Conservation (phyloP, 441 rosid genomes). For the Monsonia emarginata region DNA sequence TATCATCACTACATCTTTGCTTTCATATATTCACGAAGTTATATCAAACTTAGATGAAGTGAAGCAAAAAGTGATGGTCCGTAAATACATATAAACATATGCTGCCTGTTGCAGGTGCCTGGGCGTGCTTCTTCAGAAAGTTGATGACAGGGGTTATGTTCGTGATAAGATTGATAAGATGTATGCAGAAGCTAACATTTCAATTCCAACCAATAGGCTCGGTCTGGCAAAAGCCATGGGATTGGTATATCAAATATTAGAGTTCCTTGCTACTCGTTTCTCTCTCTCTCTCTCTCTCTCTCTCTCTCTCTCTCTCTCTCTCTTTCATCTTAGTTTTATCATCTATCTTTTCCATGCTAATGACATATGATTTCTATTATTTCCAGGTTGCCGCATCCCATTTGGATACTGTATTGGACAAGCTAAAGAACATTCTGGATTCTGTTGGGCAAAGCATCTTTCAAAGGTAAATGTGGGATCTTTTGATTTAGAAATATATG, state of each 20-base stretch:
- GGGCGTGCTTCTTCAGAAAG: conserved; percentile 92
- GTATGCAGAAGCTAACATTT: conserved; percentile 77
- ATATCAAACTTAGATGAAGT: neutral
- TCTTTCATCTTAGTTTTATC: too few species aligned
- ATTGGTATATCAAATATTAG: conserved; percentile 46
- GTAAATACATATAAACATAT: neutral
- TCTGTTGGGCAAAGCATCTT: conserved; percentile 74
- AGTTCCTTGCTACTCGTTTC: conserved; percentile 5
- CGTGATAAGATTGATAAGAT: conserved; percentile 83
- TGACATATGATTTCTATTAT: conserved; percentile 18
- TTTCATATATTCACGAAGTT: conserved; percentile 15
- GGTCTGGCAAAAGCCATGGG: conserved; percentile 99
- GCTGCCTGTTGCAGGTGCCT: conserved; percentile 54
- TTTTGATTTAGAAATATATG: neutral
- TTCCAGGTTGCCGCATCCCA: conserved; percentile 96
- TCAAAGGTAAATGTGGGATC: conserved; percentile 48
- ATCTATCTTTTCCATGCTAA: conserved; percentile 6
- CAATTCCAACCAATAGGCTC: conserved; percentile 84
- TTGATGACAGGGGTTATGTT: conserved; percentile 77
- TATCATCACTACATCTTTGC: conserved; percentile 25
- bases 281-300: too few species aligned
- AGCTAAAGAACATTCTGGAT: conserved; percentile 81
- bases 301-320: too few species aligned
- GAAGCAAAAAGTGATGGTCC: neutral
- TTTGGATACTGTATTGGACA: conserved; percentile 88